phyloP scores from a whole-genome alignment of 345 rosid genomes.

The Pistacia vera region DNA sequence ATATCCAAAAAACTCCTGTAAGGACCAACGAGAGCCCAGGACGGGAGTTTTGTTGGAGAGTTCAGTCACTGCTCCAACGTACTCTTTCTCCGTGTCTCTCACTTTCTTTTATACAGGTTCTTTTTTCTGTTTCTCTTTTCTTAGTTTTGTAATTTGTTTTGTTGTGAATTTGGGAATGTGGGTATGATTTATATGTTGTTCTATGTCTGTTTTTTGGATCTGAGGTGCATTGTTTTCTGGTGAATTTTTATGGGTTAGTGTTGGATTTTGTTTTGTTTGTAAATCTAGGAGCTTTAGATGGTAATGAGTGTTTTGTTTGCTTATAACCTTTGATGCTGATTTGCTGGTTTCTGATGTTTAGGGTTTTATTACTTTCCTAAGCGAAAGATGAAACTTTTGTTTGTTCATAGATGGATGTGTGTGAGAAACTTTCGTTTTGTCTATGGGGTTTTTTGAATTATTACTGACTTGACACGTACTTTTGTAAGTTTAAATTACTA shows the following conservation, averaged over 20 bases:
- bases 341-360: slow-evolving; percentile 9
- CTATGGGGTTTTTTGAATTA: slow-evolving; percentile 3
- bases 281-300: background rate
- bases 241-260: slow-evolving; percentile 18
- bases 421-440: background rate
- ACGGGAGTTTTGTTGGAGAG: slow-evolving; percentile 21
- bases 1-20: background rate
- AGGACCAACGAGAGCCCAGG: slow-evolving; percentile 25
- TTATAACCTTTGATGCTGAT: background rate
- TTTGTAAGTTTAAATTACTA: too few relatives aligned
- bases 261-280: slow-evolving; percentile 20
- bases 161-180: slow-evolving; percentile 19
- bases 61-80: too few relatives aligned
- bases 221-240: slow-evolving; percentile 13
- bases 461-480: slow-evolving; percentile 6
- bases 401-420: background rate
- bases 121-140: too few relatives aligned
- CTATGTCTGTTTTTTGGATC: slow-evolving; percentile 20
- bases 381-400: background rate
- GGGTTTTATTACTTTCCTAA: background rate
- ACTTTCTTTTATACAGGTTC: too few relatives aligned
- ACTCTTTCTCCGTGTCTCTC: too few relatives aligned
- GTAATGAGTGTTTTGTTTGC: background rate
- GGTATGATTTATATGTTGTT: background rate
- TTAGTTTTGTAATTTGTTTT: too few relatives aligned